These are phyloP conservation scores for Coix lacrymajobi DNA, from an alignment of 176 grass and related monocot species.

Conservation along the genomic window DNA sequence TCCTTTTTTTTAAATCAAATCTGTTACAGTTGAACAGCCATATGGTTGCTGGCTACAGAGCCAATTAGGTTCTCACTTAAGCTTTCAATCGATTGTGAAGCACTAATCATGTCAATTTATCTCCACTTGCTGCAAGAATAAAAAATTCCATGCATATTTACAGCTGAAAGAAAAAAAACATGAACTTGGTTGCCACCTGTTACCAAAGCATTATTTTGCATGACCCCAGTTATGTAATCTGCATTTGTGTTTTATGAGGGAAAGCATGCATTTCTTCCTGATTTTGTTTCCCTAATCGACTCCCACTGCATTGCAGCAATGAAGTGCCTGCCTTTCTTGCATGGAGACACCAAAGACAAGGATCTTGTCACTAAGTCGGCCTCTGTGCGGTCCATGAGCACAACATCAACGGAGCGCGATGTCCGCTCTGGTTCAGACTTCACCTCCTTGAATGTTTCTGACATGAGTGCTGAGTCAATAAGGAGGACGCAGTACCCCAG, in stretches of 20 bases:
- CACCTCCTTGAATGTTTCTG: conserved; percentile 56
- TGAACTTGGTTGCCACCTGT: conserved; percentile 5
- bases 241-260: not conserved
- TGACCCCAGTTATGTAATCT: not conserved
- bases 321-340: conserved; percentile 69
- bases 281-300: not conserved
- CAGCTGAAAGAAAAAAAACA: not conserved
- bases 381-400: conserved; percentile 71
- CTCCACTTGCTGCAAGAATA: not conserved
- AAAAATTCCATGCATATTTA: not conserved
- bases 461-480: conserved; percentile 53
- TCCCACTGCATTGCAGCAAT: conserved; percentile 38
- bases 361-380: conserved; percentile 31
- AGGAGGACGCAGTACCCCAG: conserved; percentile 62
- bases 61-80: not conserved
- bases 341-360: conserved; percentile 33
- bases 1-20: not conserved
- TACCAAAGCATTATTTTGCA: not conserved
- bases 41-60: not conserved
- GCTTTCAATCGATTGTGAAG: not conserved
- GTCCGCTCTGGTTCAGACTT: conserved; percentile 65
- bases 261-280: not conserved
- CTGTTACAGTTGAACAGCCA: not conserved
- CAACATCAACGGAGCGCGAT: conserved; percentile 62
- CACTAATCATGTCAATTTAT: not conserved